Conservation (phyloP, 1,284 basidiomycete genomes). For the Ceraceosorus bombacis region DNA sequence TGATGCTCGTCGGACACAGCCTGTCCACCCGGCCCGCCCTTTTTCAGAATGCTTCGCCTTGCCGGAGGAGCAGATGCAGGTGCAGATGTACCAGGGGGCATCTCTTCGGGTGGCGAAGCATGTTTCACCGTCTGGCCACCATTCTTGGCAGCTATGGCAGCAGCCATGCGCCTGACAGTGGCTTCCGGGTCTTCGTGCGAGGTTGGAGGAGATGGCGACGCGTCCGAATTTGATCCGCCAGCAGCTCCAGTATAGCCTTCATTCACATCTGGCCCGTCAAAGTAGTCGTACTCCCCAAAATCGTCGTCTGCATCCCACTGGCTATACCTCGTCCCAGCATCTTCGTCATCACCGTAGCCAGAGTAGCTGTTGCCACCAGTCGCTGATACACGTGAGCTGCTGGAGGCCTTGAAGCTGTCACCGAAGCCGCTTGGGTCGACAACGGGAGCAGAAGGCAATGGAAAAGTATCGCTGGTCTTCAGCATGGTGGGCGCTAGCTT, state of each 20-base stretch:
- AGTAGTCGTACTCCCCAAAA: slow-evolving; percentile 60
- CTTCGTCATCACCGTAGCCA: slow-evolving; percentile 6
- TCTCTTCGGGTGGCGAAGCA: neutral
- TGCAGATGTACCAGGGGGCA: neutral
- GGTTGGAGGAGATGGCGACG: slow-evolving; percentile 18
- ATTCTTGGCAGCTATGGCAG: neutral
- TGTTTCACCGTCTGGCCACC: neutral
- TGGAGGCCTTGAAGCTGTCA: slow-evolving; percentile 9
- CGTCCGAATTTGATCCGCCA: slow-evolving; percentile 9
- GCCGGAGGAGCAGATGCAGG: no score
- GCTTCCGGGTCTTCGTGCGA: slow-evolving; percentile 22
- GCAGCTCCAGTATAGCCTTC: slow-evolving; percentile 11
- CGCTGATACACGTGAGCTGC: neutral
- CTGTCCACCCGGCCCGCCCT: slow-evolving; percentile 18
- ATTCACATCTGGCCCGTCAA: slow-evolving; percentile 56
- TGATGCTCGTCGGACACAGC: neutral
- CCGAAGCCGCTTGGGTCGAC: slow-evolving; percentile 56
- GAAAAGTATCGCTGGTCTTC: slow-evolving; percentile 60
- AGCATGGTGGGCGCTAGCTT: slow-evolving; percentile 87
- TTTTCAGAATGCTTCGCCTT: slow-evolving; percentile 24
- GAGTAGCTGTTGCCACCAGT: slow-evolving; percentile 1
- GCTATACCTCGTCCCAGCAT: slow-evolving; percentile 8
- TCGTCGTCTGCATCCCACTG: slow-evolving; percentile 50
- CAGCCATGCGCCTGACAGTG: neutral
- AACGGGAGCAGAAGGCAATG: slow-evolving; percentile 54